phyloP scores from a whole-genome alignment of 768 basidiomycete species.

The Kwoniella dejecticola region DNA sequence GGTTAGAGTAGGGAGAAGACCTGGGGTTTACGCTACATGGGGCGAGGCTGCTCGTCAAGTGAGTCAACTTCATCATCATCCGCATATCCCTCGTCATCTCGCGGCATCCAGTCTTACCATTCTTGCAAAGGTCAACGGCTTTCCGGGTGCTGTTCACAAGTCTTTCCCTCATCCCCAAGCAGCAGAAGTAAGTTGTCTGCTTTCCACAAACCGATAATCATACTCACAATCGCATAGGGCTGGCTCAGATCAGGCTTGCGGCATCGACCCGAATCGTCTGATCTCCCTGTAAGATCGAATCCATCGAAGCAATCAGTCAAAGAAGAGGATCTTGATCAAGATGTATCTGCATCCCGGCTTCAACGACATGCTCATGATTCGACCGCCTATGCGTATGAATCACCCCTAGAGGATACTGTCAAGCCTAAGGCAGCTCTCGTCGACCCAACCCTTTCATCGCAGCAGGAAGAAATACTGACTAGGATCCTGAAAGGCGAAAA shows the following conservation, averaged over 20 bases:
- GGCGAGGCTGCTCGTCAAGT: constrained; percentile 39
- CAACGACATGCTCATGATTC: too few species aligned
- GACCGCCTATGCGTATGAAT: too few species aligned
- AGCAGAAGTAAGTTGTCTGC: constrained; percentile 35
- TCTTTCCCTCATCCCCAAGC: constrained; percentile 24
- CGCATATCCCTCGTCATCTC: too few species aligned
- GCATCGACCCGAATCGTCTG: not conserved
- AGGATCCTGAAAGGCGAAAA: constrained; percentile 61
- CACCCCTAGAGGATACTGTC: too few species aligned
- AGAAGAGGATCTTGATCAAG: not conserved
- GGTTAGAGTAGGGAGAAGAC: constrained; percentile 34
- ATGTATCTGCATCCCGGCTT: not conserved
- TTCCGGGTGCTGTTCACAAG: constrained; percentile 37
- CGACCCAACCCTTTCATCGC: constrained; percentile 30
- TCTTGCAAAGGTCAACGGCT: constrained; percentile 23
- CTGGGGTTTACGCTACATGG: constrained; percentile 45
- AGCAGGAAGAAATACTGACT: constrained; percentile 36
- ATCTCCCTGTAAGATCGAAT: not conserved
- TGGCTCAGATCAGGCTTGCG: not conserved
- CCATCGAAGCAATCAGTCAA: not conserved
- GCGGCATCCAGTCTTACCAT: too few species aligned
- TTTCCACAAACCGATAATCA: too few species aligned
- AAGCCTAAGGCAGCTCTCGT: too few species aligned
- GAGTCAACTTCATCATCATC: not conserved
- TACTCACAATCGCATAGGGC: not conserved